phyloP scores from a whole-genome alignment of 495 filamentous ascomycete genomes.

The Penicillium robsamsonii region DNA sequence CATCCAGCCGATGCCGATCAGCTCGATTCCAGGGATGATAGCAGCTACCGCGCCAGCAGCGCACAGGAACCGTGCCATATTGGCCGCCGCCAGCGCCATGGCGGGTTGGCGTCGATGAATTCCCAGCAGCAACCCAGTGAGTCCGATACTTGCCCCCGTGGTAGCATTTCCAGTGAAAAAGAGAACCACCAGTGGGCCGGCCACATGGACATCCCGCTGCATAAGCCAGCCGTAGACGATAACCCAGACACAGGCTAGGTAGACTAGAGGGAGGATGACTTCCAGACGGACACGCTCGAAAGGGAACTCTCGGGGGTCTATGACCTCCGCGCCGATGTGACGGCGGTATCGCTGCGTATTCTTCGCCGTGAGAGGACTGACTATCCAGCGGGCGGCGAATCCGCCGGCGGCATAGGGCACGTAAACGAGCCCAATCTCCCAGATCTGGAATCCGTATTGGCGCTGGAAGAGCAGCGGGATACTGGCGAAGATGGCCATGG shows the following conservation, averaged over 20 bases:
- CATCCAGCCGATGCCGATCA: slow-evolving; percentile 6
- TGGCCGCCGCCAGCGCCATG: neutral
- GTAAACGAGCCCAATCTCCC: slow-evolving; percentile 39
- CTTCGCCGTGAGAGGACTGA: slow-evolving; percentile 33
- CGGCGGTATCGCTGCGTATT: slow-evolving; percentile 31
- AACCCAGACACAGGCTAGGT: slow-evolving; percentile 21
- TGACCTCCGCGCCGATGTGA: slow-evolving; percentile 9
- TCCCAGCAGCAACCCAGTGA: neutral
- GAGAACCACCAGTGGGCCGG: slow-evolving; percentile 11
- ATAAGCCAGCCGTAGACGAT: slow-evolving; percentile 44
- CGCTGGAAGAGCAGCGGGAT: slow-evolving; percentile 25
- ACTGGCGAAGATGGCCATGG: slow-evolving; percentile 3
- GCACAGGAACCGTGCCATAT: slow-evolving; percentile 2
- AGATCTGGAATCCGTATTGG: slow-evolving; percentile 34
- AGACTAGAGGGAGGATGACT: slow-evolving; percentile 30
- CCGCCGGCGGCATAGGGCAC: slow-evolving; percentile 39
- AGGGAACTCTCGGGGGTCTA: slow-evolving; percentile 18
- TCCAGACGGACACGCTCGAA: slow-evolving; percentile 41
- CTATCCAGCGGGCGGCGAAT: slow-evolving; percentile 25
- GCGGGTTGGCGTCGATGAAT: neutral
- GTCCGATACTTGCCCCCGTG: slow-evolving; percentile 3
- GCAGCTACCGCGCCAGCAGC: neutral
- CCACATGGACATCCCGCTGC: slow-evolving; percentile 12
- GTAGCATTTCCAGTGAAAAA: slow-evolving; percentile 9
- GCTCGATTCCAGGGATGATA: neutral